phyloP scores from a whole-genome alignment of 1,284 basidiomycete species.

The Tausonia pullulans region DNA sequence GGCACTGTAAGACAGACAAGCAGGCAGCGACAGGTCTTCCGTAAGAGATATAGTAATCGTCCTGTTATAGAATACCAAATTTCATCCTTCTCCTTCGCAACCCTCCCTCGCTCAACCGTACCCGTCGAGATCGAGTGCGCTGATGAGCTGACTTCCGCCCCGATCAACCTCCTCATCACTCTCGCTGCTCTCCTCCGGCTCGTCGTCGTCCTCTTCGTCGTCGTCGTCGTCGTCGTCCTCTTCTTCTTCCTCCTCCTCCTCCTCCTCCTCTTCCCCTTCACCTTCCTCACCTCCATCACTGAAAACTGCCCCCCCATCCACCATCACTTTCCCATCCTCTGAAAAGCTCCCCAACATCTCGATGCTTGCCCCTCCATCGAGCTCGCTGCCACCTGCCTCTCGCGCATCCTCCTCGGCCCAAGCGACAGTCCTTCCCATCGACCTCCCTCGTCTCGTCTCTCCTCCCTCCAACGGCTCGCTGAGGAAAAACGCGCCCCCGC shows the following conservation, averaged over 20 bases:
- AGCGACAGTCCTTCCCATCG: neutral
- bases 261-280: neutral
- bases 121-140: neutral
- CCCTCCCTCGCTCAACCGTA: neutral
- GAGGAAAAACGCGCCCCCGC: neutral
- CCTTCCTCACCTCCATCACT: neutral
- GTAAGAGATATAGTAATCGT: no score
- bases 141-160: neutral
- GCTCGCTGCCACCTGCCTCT: neutral
- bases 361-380: no score
- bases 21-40: no score
- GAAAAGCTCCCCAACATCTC: no score
- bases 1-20: no score
- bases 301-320: neutral
- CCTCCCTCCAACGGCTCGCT: neutral
- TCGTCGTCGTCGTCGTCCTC: conserved; percentile 29
- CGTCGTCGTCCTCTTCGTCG: conserved; percentile 18
- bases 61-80: no score
- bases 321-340: no score
- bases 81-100: no score
- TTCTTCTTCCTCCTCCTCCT: conserved; percentile 23
- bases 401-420: neutral
- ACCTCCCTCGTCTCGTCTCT: neutral
- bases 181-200: neutral
- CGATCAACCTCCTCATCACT: neutral